Base-by-base conservation (phyloP, 1,284 basidiomycete genomes). In the Tremellales sp. region DNA sequence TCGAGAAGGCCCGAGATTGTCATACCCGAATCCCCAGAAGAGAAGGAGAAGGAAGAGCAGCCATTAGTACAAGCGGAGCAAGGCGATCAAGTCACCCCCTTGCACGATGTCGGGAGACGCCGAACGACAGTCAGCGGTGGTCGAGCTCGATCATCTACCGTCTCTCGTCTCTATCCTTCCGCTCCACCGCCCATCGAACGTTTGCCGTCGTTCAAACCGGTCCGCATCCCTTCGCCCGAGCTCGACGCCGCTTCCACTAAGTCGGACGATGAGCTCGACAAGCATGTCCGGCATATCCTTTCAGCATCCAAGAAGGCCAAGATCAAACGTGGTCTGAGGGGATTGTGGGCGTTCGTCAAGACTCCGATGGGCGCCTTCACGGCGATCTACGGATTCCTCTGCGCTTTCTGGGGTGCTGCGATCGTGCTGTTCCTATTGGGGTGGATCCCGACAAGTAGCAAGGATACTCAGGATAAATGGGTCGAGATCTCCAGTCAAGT, bases 281-380 rank as follows among this genome's bases (percentile, higher is more conserved):
- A 80, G 31, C 89, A 92, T 75, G 85, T 94, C 21, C 82, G 86
- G 48, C 81, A 87, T 57, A 81, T 90, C 2, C 78, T 94, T 13
- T 45, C 47, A 6, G 27, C 50, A 27, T 78, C 79, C 22, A 82
- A 83, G 53, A 81, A 81, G 27, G 81, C 83, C 25, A 84, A 81
- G 66, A 73, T 82, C 43, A 78, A 80, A 47, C 77, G 84, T 10
- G 82, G 79, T 0, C 71, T 87, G 62, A 77, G 78, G 56, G 88
- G 89, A 5, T 76, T 91, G 2, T 89, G 87, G 87, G 81, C 84
- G 1, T 92, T 88, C 63, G 70, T 90, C 52, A 89, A 87, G 75
- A 92, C 89, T 39, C 77, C 77, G 1, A 70, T 77, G 58, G 89
- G 87, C 64, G 82, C 64, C 23, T 74, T 89, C 40, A 81, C 82